phyloP scores from a whole-genome alignment of 2,329 filamentous ascomycete species.

The Fusarium torreyae region DNA sequence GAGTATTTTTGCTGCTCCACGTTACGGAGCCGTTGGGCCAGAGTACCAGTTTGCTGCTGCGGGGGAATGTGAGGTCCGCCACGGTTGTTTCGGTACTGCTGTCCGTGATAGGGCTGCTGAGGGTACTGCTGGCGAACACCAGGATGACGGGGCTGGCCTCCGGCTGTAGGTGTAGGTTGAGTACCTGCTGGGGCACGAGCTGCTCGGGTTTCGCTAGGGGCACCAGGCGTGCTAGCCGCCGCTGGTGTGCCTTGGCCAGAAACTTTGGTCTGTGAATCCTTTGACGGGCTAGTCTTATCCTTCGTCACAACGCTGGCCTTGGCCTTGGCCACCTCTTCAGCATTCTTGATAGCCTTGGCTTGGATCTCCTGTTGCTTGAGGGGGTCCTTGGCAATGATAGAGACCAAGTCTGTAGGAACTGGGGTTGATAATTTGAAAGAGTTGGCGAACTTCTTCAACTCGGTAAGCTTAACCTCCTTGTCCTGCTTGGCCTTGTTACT shows the following conservation, averaged over 20 bases:
- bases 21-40: conserved; percentile 67
- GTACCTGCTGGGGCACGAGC: conserved; percentile 56
- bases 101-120: conserved; percentile 63
- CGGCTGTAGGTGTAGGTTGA: conserved; percentile 49
- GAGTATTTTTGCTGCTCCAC: conserved; percentile 68
- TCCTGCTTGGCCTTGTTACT: conserved; percentile 76
- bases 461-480: conserved; percentile 92
- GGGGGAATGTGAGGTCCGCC: conserved; percentile 58
- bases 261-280: conserved; percentile 62
- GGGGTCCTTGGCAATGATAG: conserved; percentile 97
- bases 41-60: conserved; percentile 61
- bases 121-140: conserved; percentile 65
- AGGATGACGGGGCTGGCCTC: conserved; percentile 61
- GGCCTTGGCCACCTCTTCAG: conserved; percentile 73
- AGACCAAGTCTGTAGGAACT: conserved; percentile 90
- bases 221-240: conserved; percentile 33
- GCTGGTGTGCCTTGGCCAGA: conserved; percentile 45
- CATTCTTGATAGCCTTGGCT: conserved; percentile 85
- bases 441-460: conserved; percentile 93
- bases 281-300: conserved; percentile 59
- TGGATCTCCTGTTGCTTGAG: conserved; percentile 94
- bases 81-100: conserved; percentile 66
- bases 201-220: conserved; percentile 50
- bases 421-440: conserved; percentile 96
- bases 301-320: conserved; percentile 65